Conservation (phyloP, 140 eudicot genomes). For the Artemisia princeps region DNA sequence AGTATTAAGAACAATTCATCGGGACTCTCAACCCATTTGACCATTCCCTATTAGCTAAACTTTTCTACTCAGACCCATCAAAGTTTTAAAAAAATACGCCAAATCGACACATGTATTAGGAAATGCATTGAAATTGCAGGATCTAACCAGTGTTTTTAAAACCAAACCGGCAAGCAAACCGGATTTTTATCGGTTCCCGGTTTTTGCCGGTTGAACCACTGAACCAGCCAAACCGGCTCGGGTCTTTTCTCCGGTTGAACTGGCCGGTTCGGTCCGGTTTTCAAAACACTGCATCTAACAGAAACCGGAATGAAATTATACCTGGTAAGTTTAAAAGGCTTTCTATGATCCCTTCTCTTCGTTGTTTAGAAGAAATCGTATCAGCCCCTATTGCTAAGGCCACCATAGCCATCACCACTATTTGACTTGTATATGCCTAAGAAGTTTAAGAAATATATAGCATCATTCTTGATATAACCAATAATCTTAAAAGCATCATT, state of each 20-base stretch:
- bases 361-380: constrained; percentile 63
- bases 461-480: too few species aligned
- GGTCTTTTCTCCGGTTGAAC: too few species aligned
- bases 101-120: not conserved
- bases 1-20: not conserved
- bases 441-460: too few species aligned
- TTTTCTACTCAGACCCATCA: not conserved
- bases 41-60: not conserved
- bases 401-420: constrained; percentile 96
- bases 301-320: constrained; percentile 22
- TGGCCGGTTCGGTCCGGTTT: too few species aligned
- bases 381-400: constrained; percentile 95
- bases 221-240: too few species aligned
- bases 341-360: constrained; percentile 81
- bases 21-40: not conserved
- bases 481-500: too few species aligned
- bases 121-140: not conserved
- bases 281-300: not conserved
- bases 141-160: not conserved
- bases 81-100: not conserved
- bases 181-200: too few species aligned
- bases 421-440: constrained; percentile 95
- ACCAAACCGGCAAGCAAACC: too few species aligned
- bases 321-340: constrained; percentile 76
- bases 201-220: too few species aligned